A percentile compares a stretch with the other conserved stretches of the same genome.
Conservation (phyloP, 2,329 filamentous ascomycete species). For the Pseudocercospora vitis region DNA sequence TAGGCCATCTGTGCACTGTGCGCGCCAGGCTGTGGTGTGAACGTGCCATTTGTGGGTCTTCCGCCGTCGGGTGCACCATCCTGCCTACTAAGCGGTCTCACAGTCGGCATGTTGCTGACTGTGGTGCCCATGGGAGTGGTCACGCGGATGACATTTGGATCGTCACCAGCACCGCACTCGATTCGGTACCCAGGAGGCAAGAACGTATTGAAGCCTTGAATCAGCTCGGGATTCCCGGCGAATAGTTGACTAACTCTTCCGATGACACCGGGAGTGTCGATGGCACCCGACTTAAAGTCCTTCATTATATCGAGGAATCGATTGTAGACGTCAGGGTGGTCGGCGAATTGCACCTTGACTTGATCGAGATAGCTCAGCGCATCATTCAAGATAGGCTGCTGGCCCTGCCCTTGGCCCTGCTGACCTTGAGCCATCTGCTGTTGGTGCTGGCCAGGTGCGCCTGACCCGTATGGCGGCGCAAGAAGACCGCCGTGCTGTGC, state of each 20-base stretch:
- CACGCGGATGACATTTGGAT: slow-evolving; percentile 93
- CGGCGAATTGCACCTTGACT: slow-evolving; percentile 96
- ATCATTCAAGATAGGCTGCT: slow-evolving; percentile 81
- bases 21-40: slow-evolving; percentile 41
- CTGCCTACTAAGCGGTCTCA: slow-evolving; percentile 44
- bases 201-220: slow-evolving; percentile 98
- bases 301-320: slow-evolving; percentile 99
- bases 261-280: slow-evolving; percentile 96
- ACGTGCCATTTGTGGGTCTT: slow-evolving; percentile 39
- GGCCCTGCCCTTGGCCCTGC: slow-evolving; percentile 64
- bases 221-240: slow-evolving; percentile 80
- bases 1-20: slow-evolving; percentile 43
- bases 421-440: slow-evolving; percentile 26
- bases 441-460: slow-evolving; percentile 30
- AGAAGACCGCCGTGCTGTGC: slow-evolving; percentile 49
- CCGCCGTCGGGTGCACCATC: slow-evolving; percentile 25
- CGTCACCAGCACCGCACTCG: slow-evolving; percentile 89
- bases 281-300: slow-evolving; percentile 97
- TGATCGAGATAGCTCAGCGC: slow-evolving; percentile 96
- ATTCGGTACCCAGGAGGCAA: slow-evolving; percentile 92
- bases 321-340: slow-evolving; percentile 97
- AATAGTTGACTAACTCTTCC: slow-evolving; percentile 95
- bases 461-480: slow-evolving; percentile 47
- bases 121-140: slow-evolving; percentile 98
- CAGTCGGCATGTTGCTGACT: slow-evolving; percentile 74